phyloP scores from a whole-genome alignment of 2,329 filamentous ascomycete species.

The Penicillium italicum region DNA sequence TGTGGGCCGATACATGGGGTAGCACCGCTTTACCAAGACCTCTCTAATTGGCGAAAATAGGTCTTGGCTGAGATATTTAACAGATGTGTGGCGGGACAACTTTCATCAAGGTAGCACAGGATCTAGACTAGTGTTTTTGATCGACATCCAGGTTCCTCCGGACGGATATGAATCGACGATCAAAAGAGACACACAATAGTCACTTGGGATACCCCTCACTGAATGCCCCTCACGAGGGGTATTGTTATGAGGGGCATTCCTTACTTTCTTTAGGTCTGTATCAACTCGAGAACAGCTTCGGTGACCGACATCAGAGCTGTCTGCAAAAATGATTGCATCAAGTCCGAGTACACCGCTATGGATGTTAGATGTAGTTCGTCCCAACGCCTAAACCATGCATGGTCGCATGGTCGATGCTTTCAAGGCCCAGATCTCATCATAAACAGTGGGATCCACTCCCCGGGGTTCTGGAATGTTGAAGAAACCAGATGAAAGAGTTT shows the following conservation, averaged over 20 bases:
- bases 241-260: not conserved
- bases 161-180: not conserved
- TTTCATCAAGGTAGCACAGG: not conserved
- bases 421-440: too few species aligned
- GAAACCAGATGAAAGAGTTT: not conserved
- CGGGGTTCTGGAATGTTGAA: not conserved
- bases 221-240: not conserved
- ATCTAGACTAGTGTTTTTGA: not conserved
- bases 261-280: not conserved
- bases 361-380: not conserved
- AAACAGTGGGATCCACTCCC: not conserved
- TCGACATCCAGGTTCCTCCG: not conserved
- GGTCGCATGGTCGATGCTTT: not conserved
- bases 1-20: conserved; percentile 14
- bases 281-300: not conserved
- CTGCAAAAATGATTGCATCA: not conserved
- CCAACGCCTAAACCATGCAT: not conserved
- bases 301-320: not conserved
- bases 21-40: not conserved
- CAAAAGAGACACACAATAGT: not conserved
- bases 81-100: not conserved
- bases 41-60: not conserved
- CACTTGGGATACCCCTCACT: not conserved
- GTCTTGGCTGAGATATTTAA: not conserved
- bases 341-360: not conserved